Evolutionary conservation across 306 rosid species (phyloP), one percentile per base, ranked within the genome.

Genomic region (Cicer judaicum): DNA sequence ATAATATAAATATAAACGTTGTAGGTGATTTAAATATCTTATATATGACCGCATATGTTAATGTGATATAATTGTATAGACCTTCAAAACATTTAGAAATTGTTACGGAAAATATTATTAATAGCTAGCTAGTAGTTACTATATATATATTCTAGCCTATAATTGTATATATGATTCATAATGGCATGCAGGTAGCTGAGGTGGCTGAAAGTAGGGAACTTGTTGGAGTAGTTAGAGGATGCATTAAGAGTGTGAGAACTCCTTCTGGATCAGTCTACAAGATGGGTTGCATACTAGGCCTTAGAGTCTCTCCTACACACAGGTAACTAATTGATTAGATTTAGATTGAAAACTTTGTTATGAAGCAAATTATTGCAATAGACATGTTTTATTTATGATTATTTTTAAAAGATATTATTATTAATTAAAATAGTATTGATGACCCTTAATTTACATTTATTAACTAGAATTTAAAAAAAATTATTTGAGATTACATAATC

Each of bases 201-300:
- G 63, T 84, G 77, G 79, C 80, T 42, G 89, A 91, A 74, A 87
- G 63, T 34, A 61, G 68, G 57, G 88, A 89, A 75, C 81, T 91
- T 76, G 97, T 89, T 1, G 97, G 94, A 11, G 92, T 89, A 39
- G 87, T 89, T 84, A 78, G 88, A 36, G 97, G 94, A 64, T 89
- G 97, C 81, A 83, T 89, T 73, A 87, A 86, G 88, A 81, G 74
- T 78, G 78, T 91, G 76, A 68, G 56, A 59, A 84, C 87, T 81
- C 63, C 64, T 46, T 76, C 80, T 68, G 88, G 88, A 47, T 78
- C 79, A 60, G 63, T 82, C 48, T 53, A 86, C 76, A 86, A 83
- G 78, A 87, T 91, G 47, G 97, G 93, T 49, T 89, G 86, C 70
- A 81, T 91, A 43, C 75, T 89, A 24, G 97, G 97, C 74, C 97